Base-by-base conservation (phyloP, 2,329 filamentous ascomycete species). In the Purpureocillium lavendulum region DNA sequence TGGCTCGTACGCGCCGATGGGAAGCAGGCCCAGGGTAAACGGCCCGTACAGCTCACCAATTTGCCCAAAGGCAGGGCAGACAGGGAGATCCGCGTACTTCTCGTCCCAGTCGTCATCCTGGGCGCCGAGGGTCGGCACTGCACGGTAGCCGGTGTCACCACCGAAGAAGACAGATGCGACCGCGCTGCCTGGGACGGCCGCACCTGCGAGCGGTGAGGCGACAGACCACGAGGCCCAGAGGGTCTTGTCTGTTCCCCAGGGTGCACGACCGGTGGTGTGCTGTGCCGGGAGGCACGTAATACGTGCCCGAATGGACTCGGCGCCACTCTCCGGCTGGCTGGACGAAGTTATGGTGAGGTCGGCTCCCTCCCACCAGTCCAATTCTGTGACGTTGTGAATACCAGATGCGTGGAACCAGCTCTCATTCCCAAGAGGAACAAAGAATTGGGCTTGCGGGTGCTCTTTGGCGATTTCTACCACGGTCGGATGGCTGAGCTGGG, bases 361-460 rank as follows among this genome's bases (percentile, higher is more conserved):
- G 3, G 76, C 69, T 43, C 82, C 78, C 47, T 90, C 80, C 87
- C 87, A 94, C 87, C 87, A 94, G 61, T 94, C 87, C 55, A 94
- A 57, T 61, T 94, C 87, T 0, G 84, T 89, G 17, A 87, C 79
- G 36, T 84, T 82, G 2, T 71, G 44, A 37, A 92, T 75, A 1
- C 83, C 84, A 16, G 68, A 71, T 2, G 69, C 61, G 24, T 66
- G 64, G 57, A 94, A 92, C 87, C 87, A 94, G 38, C 71, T 64
- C 58, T 82, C 83, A 44, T 89, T 77, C 3, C 85, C 84, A 2
- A 92, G 59, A 0, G 84, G 84, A 11, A 84, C 86, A 45, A 92
- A 88, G 62, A 88, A 94, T 47, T 89, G 84, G 34, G 76, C 85
- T 10, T 81, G 71, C 0, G 85, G 85, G 52, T 87, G 77, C 35